Conservation (phyloP, 805 yeast species). For the Blastobotrys americana region DNA sequence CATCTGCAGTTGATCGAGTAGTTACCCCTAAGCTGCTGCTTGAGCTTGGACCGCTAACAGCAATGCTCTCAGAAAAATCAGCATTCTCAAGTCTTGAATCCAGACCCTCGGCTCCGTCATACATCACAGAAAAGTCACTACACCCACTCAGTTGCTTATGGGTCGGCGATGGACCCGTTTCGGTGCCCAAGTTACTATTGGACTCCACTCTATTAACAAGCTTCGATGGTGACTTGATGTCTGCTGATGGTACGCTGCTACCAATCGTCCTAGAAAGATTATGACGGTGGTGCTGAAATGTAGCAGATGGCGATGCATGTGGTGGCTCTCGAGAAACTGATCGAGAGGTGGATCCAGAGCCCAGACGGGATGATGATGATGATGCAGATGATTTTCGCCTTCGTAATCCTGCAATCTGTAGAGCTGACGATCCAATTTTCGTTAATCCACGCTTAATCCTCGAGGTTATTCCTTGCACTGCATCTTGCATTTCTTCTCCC, state of each 20-base stretch:
- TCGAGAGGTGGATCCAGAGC: constrained; percentile 4
- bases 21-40: no score
- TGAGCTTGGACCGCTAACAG: no score
- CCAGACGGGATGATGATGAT: constrained; percentile 7
- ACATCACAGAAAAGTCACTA: no score
- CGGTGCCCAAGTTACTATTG: no score
- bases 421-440: constrained; percentile 27
- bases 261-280: neutral
- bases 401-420: constrained; percentile 27
- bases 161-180: no score
- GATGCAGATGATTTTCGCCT: constrained; percentile 17
- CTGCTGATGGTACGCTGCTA: neutral
- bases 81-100: no score
- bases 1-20: no score
- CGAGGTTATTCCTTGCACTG: constrained; percentile 75
- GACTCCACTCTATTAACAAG: neutral
- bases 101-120: no score
- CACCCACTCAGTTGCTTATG: no score
- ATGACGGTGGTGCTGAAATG: neutral
- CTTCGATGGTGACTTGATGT: neutral
- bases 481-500: constrained; percentile 62
- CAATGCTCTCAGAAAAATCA: no score
- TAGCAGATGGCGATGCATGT: neutral
- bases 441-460: constrained; percentile 48
- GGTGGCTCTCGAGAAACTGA: neutral